Evolutionary conservation across 116 monocot species (phyloP).

Genomic region (Posidonia oceanica): DNA sequence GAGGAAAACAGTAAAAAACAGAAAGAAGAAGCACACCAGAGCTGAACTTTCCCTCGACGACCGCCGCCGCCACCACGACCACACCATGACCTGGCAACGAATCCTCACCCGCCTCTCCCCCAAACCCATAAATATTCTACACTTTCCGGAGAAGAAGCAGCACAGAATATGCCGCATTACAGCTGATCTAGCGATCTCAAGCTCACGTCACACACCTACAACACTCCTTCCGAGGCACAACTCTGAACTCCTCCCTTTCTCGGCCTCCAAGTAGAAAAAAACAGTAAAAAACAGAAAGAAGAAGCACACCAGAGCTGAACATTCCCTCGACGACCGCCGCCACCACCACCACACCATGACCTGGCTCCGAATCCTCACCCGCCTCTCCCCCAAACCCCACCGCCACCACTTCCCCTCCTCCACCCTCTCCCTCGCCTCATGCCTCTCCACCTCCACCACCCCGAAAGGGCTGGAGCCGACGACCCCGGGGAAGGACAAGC

Average conservation of each 20-base stretch:
- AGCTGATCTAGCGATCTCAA: too few relatives aligned
- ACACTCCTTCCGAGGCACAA: too few relatives aligned
- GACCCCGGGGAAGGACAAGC: constrained; percentile 36
- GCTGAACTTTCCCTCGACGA: not conserved
- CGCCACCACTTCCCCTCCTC: not conserved
- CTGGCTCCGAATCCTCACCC: constrained; percentile 7
- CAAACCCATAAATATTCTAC: not conserved
- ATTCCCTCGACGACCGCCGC: not conserved
- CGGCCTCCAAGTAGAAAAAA: too few relatives aligned
- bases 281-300: too few relatives aligned
- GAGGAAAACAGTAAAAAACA: too few relatives aligned
- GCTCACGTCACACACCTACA: too few relatives aligned
- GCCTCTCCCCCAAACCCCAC: not conserved
- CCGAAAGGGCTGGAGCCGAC: constrained; percentile 32
- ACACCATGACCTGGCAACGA: not conserved
- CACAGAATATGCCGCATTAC: too few relatives aligned
- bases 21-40: too few relatives aligned
- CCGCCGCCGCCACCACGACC: not conserved
- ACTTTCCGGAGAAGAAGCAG: too few relatives aligned
- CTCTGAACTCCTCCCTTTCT: too few relatives aligned
- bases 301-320: not conserved
- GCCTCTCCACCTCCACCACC: not conserved
- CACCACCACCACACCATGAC: not conserved
- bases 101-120: constrained; percentile 2
- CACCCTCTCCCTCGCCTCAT: not conserved